Base-by-base conservation (phyloP, 1,139 yeast species). In the Yamadazyma epiphylla region DNA sequence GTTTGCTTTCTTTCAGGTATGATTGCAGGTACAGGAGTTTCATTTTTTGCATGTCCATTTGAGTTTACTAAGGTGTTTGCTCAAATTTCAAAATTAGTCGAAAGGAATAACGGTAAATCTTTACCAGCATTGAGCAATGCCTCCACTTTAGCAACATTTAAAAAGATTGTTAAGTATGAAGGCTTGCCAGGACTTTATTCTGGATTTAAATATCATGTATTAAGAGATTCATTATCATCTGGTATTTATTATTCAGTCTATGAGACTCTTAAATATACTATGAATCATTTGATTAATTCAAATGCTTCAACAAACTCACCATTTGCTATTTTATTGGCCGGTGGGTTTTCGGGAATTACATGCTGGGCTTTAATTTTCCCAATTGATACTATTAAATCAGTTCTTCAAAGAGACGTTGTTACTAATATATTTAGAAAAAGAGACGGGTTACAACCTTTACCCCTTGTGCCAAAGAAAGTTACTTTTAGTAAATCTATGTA, bases 51-150 rank as follows among this genome's bases (percentile, higher is more conserved):
- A 3, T 81, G 91, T 45, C 96, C 96, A 0, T 86, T 86, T 51
- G 96, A 86, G 52, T 77, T 84, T 53, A 79, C 91, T 29, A 87
- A 87, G 51, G 68, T 86, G 5, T 85, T 82, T 38, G 82, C 91
- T 24, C 95, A 87, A 52, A 73, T 86, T 45, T 64, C 77, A 44
- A 49, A 71, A 37, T 51, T 77, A 46, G 69, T 73, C 27, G 65
- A 66, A 39, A 38, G 41, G 17, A 29, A 39, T 5, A 33, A 26
- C 17, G 10, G 10, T 10, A 17, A 17, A 17, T 17, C 20, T 7
- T 17, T 17, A 10, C 20, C 20, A 7, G 20, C 26, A 7, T n/a
- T 14, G n/a, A 19, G 25, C 8, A 42, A 48, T 8, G 41, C 49
- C 2, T 48, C 66, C 5, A 60, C 70, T 0, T 12, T 42, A 1